Percentiles rank a stretch among this genome's conserved stretches.
phyloP scores from a whole-genome alignment of 2,329 filamentous ascomycete species.

The Colletotrichum lini region DNA sequence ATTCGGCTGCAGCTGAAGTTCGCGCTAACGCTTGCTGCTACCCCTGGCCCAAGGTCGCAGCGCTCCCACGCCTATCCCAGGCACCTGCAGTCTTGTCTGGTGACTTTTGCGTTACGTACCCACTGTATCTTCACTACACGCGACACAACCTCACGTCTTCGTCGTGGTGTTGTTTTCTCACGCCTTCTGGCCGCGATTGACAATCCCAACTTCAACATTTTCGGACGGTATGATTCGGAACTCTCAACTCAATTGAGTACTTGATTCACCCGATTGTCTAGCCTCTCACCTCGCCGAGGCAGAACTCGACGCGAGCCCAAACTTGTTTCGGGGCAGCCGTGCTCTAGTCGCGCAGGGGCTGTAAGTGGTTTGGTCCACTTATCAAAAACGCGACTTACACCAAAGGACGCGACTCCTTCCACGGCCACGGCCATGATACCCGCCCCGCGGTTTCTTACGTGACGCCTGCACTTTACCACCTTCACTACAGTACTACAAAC shows the following conservation, averaged over 20 bases:
- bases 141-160: slow-evolving; percentile 34
- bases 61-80: slow-evolving; percentile 20
- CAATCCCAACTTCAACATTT: not conserved
- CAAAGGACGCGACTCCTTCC: slow-evolving; percentile 39
- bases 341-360: slow-evolving; percentile 31
- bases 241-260: not conserved
- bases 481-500: slow-evolving; percentile 40
- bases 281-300: not conserved
- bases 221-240: no score
- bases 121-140: slow-evolving; percentile 22
- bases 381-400: slow-evolving; percentile 43
- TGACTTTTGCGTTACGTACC: slow-evolving; percentile 24
- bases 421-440: slow-evolving; percentile 43
- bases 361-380: slow-evolving; percentile 42
- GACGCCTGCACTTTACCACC: slow-evolving; percentile 41
- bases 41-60: slow-evolving; percentile 37
- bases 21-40: slow-evolving; percentile 24
- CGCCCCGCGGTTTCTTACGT: slow-evolving; percentile 43
- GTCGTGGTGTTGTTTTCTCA: slow-evolving; percentile 10
- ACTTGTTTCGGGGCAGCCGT: slow-evolving; percentile 19
- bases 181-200: slow-evolving; percentile 10
- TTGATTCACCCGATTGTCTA: not conserved
- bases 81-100: slow-evolving; percentile 15
- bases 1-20: slow-evolving; percentile 8
- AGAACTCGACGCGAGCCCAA: slow-evolving; percentile 3